Base-by-base conservation (phyloP, 352 stramenopile species). In the Globisporangium uncinulatum region DNA sequence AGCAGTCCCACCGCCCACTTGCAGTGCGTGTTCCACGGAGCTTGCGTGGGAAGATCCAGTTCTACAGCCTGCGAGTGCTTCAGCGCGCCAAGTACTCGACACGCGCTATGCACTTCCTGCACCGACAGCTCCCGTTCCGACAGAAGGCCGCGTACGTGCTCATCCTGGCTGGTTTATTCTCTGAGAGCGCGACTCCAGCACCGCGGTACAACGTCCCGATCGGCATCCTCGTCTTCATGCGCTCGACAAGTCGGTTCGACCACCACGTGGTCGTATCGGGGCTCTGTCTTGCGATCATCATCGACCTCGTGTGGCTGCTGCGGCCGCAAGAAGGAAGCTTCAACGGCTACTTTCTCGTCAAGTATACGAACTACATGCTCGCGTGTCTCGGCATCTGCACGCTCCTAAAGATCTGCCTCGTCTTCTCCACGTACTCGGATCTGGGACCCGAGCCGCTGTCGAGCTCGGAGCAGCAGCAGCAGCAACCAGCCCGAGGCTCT, bases 161-260 rank as follows among this genome's bases (percentile, higher is more conserved):
- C 34, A 48, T 88, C 17, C 20, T 91, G 41, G 59, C 67, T n/a
- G 76, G 74, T 1, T 71, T 93, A 53, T 14, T 91, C 11, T 87
- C 78, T 1, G 80, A 91, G 53, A 67, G 69, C 19, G 68, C 76
- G 13, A 87, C 80, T 1, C 83, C 80, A 6, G 72, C 67, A 15
- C 82, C 83, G 21, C 65, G 83, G 6, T 85, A 90, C 71, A 93
- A 93, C 59, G 73, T 84, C 7, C 76, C 83, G 2, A 71, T 91
- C 14, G 80, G 74, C 11, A 76, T 85, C 29, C 47, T 60, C 31
- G 53, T 87, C 20, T 78, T 90, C 43, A 70, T 82, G 42, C 51
- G 66, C 20, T 57, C 69, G 2, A 52, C 53, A 10, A 48, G 59
- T 5, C 57, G 66, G 0, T 67, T 79, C 36, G 67, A 86, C 24